phyloP scores from a whole-genome alignment of 768 basidiomycete genomes.

The Leccinum subgranulosum region DNA sequence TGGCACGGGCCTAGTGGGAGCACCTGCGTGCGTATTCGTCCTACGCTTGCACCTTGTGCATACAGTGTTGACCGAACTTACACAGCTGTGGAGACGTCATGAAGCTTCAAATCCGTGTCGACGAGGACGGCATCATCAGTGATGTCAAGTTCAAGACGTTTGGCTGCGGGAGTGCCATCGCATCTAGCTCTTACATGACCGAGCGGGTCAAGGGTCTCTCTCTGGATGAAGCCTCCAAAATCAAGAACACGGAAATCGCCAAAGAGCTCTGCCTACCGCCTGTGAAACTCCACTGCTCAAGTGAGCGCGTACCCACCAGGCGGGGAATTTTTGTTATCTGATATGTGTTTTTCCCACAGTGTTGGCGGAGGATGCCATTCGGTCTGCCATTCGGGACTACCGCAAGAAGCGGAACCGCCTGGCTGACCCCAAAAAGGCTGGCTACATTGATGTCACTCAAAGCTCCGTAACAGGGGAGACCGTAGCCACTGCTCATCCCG shows the following conservation, averaged over 20 bases:
- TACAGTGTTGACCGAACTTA: conserved; percentile 10
- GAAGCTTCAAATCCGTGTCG: conserved; percentile 98
- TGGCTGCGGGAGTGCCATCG: conserved; percentile 97
- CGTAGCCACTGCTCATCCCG: conserved; percentile 48
- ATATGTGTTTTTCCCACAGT: conserved; percentile 46
- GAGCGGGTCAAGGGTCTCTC: conserved; percentile 95
- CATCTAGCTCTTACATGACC: conserved; percentile 97
- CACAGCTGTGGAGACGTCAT: conserved; percentile 94
- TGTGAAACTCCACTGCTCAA: conserved; percentile 94
- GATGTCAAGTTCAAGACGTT: conserved; percentile 99
- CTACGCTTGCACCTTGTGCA: not conserved
- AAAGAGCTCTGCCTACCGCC: conserved; percentile 95
- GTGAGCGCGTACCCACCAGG: conserved; percentile 43
- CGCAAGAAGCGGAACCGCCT: conserved; percentile 70
- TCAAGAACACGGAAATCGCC: conserved; percentile 99
- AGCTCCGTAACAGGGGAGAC: conserved; percentile 52
- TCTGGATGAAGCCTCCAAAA: conserved; percentile 90
- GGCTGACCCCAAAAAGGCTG: conserved; percentile 50
- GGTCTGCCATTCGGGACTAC: conserved; percentile 96
- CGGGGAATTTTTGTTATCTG: conserved; percentile 17
- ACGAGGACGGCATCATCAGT: conserved; percentile 90
- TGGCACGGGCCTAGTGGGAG: conserved; percentile 96
- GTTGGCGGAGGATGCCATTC: conserved; percentile 98
- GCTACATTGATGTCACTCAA: conserved; percentile 70
- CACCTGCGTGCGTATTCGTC: conserved; percentile 73